Base-by-base conservation (phyloP, 1,139 yeast species). In the Protomyces inundatus region DNA sequence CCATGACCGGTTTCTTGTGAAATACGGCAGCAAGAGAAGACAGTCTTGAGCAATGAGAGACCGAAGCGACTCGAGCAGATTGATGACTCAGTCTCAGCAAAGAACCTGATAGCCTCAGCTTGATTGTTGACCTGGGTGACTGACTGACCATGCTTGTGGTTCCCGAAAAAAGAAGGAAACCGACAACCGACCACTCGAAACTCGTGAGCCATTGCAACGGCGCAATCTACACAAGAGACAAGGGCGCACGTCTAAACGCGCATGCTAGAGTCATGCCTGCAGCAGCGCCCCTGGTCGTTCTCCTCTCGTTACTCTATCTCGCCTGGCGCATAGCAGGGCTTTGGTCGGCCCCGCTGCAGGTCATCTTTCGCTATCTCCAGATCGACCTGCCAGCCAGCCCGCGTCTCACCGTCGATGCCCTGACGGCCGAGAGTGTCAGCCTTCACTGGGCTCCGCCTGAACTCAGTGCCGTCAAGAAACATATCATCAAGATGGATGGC, bases 351-450 rank as follows among this genome's bases (percentile, higher is more conserved):
- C 85, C 88, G 0, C 76, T 82, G 33, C 79, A 79, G 9, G 76
- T 78, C 40, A 77, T 84, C 36, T 79, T 84, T 60, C 79, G 78
- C 67, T 74, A 78, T 12, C 73, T 85, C 56, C 81, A 82, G 58
- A 79, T 85, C 36, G 80, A 80, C 48, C 79, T 84, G 16, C 88
- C 89, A 1, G 79, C 80, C 40, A 77, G 84, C 4, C 85, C 87
- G 0, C 76, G 79, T 61, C 78, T 84, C 6, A 81, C 86, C 3
- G 78, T 85, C 9, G 87, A 83, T 68, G 78, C 79, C 66, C 80
- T 85, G 53, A 78, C 85, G 0, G 75, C 77, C 45, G 74, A 77
- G 14, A 74, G 81, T 4, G 79, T 85, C 32, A 77, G 80, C 5
- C 68, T 85, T 34, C 87, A 84, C 69, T 85, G 89, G 90, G 66